phyloP scores from a whole-genome alignment of 306 rosid species.

The Prunus persica region DNA sequence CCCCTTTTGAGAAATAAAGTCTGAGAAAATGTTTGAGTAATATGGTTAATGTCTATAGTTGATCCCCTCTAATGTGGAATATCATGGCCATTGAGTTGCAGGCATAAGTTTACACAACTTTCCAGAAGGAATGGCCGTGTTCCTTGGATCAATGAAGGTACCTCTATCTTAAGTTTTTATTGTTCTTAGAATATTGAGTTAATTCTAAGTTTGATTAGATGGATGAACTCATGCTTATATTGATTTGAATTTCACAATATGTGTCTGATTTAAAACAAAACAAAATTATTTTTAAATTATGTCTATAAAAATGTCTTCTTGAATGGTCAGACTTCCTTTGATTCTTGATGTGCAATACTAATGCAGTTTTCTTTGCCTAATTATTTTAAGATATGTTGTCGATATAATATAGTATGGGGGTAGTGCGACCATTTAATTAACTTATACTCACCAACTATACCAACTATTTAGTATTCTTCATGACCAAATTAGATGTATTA shows the following conservation, averaged over 20 bases:
- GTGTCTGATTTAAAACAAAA: not conserved
- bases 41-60: not conserved
- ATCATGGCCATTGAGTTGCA: slow-evolving; percentile 26
- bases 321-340: not conserved
- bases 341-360: not conserved
- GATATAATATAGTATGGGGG: too few relatives aligned
- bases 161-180: not conserved
- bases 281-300: not conserved
- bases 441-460: not conserved
- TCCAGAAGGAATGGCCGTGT: slow-evolving; percentile 99
- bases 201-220: not conserved
- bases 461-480: not conserved
- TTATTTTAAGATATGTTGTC: not conserved
- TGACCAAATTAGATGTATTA: not conserved
- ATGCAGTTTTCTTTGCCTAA: not conserved
- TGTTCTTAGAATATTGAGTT: slow-evolving; percentile 1
- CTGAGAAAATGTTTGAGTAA: not conserved
- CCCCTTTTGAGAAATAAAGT: not conserved
- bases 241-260: not conserved
- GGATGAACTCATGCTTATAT: not conserved
- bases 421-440: too few relatives aligned
- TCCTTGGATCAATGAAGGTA: slow-evolving; percentile 98
- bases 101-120: slow-evolving; percentile 98
- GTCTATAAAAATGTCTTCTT: not conserved
- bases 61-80: not conserved